Percentiles rank a stretch among this genome's conserved stretches.
These are phyloP conservation scores for Alternaria rosae DNA, from an alignment of 2,329 filamentous ascomycete species.

Conservation along the genomic window DNA sequence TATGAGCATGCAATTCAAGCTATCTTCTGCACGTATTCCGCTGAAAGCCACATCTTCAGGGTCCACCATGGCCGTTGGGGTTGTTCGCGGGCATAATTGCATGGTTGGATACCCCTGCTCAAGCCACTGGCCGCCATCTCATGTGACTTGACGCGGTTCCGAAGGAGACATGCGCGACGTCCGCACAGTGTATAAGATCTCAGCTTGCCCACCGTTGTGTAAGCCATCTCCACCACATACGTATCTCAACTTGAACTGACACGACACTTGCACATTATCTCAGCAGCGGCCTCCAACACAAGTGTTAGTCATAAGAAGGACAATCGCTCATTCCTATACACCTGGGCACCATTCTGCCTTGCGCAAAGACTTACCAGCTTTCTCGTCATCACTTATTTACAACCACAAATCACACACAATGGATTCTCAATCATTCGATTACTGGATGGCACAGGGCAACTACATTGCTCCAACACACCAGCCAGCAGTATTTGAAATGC, in stretches of 20 bases:
- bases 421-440: slow-evolving; percentile 48
- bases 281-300: not conserved
- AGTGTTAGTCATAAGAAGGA: not conserved
- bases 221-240: slow-evolving; percentile 38
- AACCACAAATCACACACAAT: slow-evolving; percentile 25
- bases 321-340: not conserved
- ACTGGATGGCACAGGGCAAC: slow-evolving; percentile 48
- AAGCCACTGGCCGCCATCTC: slow-evolving; percentile 27
- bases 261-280: slow-evolving; percentile 4
- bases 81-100: slow-evolving; percentile 29
- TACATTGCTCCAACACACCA: slow-evolving; percentile 43
- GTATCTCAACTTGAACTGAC: slow-evolving; percentile 22
- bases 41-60: slow-evolving; percentile 26
- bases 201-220: slow-evolving; percentile 41
- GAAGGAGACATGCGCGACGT: slow-evolving; percentile 26
- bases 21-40: slow-evolving; percentile 36
- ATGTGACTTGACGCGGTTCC: slow-evolving; percentile 30
- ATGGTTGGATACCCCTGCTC: slow-evolving; percentile 30
- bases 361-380: slow-evolving; percentile 13
- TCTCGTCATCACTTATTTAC: slow-evolving; percentile 8
- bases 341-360: not conserved
- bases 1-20: slow-evolving; percentile 19
- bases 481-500: slow-evolving; percentile 42
- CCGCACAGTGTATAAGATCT: slow-evolving; percentile 44
- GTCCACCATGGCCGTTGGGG: slow-evolving; percentile 34